phyloP scores from a whole-genome alignment of 306 rosid genomes.

The Calophaca sinica region DNA sequence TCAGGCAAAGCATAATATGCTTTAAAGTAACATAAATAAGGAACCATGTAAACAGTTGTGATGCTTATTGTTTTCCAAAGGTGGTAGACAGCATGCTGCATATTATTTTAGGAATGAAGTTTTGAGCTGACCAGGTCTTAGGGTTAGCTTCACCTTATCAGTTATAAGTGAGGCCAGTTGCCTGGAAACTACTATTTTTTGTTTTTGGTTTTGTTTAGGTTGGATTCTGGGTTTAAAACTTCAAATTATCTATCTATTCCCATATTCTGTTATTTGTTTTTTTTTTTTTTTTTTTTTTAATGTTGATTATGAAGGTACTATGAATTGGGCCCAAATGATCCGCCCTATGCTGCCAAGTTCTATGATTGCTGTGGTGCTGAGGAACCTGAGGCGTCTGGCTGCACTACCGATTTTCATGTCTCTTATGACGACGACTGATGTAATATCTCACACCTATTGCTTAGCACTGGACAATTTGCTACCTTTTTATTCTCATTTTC shows the following conservation, averaged over 20 bases:
- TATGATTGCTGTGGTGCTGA: constrained; percentile 97
- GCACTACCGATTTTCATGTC: constrained; percentile 78
- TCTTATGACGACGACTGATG: constrained; percentile 77
- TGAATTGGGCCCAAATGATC: constrained; percentile 80
- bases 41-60: constrained; percentile 12
- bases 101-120: constrained; percentile 24
- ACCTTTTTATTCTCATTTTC: constrained; percentile 28
- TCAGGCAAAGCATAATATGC: constrained; percentile 21
- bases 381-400: constrained; percentile 77
- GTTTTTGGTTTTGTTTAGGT: neutral
- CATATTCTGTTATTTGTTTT: constrained; percentile 27
- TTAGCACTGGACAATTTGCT: constrained; percentile 4
- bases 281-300: constrained; percentile 20
- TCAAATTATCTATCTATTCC: constrained; percentile 4
- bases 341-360: constrained; percentile 88
- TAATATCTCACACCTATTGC: constrained; percentile 24
- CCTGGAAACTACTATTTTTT: neutral
- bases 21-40: constrained; percentile 1
- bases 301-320: constrained; percentile 65
- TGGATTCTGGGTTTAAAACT: neutral
- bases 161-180: neutral
- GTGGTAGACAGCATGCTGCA: neutral
- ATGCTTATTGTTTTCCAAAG: constrained; percentile 5
- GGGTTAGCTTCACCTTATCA: constrained; percentile 20
- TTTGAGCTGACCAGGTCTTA: constrained; percentile 2